phyloP scores from a whole-genome alignment of 2,329 filamentous ascomycete genomes.

The Claviceps lovelessii region DNA sequence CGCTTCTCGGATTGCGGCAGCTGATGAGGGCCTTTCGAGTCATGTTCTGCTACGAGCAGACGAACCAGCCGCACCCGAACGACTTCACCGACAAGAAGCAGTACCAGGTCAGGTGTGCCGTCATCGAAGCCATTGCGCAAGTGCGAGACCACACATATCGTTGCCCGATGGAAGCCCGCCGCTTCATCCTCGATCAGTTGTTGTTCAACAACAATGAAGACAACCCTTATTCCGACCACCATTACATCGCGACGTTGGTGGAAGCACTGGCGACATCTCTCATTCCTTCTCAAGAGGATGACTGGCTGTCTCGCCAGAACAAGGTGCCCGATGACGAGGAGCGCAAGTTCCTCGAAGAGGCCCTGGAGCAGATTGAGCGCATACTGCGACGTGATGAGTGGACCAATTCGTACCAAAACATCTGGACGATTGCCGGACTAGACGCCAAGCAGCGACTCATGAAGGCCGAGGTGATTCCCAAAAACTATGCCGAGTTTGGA shows the following conservation, averaged over 20 bases:
- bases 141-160: constrained; percentile 61
- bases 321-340: constrained; percentile 32
- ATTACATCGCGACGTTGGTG: constrained; percentile 74
- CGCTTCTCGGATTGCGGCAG: constrained; percentile 71
- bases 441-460: constrained; percentile 48
- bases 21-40: constrained; percentile 75
- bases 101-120: constrained; percentile 73
- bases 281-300: constrained; percentile 32
- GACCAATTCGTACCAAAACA: constrained; percentile 53
- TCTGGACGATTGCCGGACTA: constrained; percentile 48
- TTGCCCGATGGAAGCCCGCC: constrained; percentile 64
- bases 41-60: constrained; percentile 71
- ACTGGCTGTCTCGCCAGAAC: constrained; percentile 30
- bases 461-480: constrained; percentile 47
- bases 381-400: constrained; percentile 56
- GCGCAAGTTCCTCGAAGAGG: constrained; percentile 35
- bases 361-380: constrained; percentile 50
- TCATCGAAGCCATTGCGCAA: constrained; percentile 65
- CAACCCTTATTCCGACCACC: constrained; percentile 77
- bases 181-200: constrained; percentile 77
- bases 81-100: constrained; percentile 78
- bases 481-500: constrained; percentile 40
- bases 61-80: constrained; percentile 70
- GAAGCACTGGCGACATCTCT: constrained; percentile 44
- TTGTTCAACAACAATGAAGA: constrained; percentile 89